phyloP scores from a whole-genome alignment of 768 basidiomycete species.

The Tricholoma bakamatsutake region DNA sequence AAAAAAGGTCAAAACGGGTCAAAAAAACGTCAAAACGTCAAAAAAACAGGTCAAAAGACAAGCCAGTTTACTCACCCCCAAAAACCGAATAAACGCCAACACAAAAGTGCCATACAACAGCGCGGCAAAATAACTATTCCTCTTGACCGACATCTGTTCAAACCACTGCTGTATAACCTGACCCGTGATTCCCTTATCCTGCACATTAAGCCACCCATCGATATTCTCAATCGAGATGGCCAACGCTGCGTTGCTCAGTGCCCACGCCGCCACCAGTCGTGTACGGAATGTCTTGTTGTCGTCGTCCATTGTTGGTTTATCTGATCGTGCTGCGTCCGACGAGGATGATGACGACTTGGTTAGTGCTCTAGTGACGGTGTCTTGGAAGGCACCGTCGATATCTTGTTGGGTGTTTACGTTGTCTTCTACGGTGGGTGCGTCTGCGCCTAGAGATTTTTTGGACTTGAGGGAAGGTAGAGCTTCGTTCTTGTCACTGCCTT shows the following conservation, averaged over 20 bases:
- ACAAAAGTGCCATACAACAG: constrained; percentile 58
- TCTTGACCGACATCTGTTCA: constrained; percentile 31
- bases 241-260: constrained; percentile 54
- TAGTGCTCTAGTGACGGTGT: constrained; percentile 77
- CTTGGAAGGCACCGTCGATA: constrained; percentile 76
- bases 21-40: too few relatives aligned
- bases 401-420: constrained; percentile 69
- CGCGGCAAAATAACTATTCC: constrained; percentile 54
- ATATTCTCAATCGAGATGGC: constrained; percentile 58
- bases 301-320: constrained; percentile 74
- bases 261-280: constrained; percentile 70
- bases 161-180: constrained; percentile 22
- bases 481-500: constrained; percentile 84
- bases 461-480: constrained; percentile 64
- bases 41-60: too few relatives aligned
- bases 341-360: too few relatives aligned
- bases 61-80: constrained; percentile 57
- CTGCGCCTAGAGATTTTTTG: constrained; percentile 55
- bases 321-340: too few relatives aligned
- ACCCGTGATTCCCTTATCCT: constrained; percentile 28
- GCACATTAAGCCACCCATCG: constrained; percentile 32
- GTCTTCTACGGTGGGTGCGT: constrained; percentile 68
- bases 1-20: too few relatives aligned
- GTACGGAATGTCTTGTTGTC: constrained; percentile 83
- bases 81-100: constrained; percentile 51